Evolutionary conservation across 495 filamentous ascomycete species (phyloP).

Genomic region (Mycothermus thermophilus): DNA sequence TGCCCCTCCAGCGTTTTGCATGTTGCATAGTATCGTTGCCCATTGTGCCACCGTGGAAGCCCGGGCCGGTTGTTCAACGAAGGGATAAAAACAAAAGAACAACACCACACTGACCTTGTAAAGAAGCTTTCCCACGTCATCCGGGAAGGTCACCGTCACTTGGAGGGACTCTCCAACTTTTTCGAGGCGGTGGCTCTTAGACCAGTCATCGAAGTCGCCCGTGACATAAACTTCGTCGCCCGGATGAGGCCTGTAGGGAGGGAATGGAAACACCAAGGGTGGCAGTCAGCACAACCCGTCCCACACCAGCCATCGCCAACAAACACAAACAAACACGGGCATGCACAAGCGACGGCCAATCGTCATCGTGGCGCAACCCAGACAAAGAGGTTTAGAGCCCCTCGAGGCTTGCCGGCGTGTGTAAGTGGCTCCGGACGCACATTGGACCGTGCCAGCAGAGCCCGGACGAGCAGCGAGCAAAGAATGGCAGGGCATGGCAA

Average conservation of each 20-base stretch:
- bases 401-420: too few relatives aligned
- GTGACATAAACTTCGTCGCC: conserved; percentile 86
- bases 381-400: too few relatives aligned
- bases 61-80: too few relatives aligned
- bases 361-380: conserved; percentile 9
- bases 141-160: conserved; percentile 61
- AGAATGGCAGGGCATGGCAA: background rate
- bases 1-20: too few relatives aligned
- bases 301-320: too few relatives aligned
- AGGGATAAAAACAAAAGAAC: conserved; percentile 12
- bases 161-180: conserved; percentile 55
- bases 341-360: too few relatives aligned
- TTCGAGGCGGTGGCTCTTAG: conserved; percentile 65
- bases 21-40: too few relatives aligned
- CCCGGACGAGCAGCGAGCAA: conserved; percentile 1
- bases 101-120: conserved; percentile 59
- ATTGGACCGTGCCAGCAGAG: too few relatives aligned
- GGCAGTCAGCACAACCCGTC: too few relatives aligned
- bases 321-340: too few relatives aligned
- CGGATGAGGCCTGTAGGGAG: conserved; percentile 46
- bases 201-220: conserved; percentile 92
- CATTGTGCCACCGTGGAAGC: too few relatives aligned
- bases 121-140: conserved; percentile 48
- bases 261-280: conserved; percentile 1
- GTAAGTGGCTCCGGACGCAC: too few relatives aligned